phyloP scores from a whole-genome alignment of 495 filamentous ascomycete species.

The Penicillium pancosmium region DNA sequence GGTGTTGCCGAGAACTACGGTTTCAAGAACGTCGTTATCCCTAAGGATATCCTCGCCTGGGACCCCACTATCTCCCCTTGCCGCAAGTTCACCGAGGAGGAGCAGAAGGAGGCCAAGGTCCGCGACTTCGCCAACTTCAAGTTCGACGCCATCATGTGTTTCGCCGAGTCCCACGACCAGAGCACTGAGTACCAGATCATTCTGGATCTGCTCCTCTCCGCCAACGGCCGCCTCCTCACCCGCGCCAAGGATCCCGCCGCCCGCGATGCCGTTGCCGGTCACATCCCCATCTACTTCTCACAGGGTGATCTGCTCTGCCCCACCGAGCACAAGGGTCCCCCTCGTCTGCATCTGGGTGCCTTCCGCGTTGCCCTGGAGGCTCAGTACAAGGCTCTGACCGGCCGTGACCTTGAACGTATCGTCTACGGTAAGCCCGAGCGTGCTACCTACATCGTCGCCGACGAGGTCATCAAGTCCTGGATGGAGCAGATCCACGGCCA shows the following conservation, averaged over 20 bases:
- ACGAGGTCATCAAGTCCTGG: conserved; percentile 74
- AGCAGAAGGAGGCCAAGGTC: conserved; percentile 64
- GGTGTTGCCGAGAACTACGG: conserved; percentile 84
- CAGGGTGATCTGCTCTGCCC: conserved; percentile 76
- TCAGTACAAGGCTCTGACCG: conserved; percentile 76
- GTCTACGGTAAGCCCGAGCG: conserved; percentile 82
- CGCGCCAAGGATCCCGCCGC: conserved; percentile 62
- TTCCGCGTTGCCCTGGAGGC: conserved; percentile 78
- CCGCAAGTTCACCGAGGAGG: conserved; percentile 69
- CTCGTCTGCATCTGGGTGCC: conserved; percentile 73
- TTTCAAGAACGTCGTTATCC: conserved; percentile 85
- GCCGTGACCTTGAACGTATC: conserved; percentile 76
- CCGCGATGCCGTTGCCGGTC: conserved; percentile 47
- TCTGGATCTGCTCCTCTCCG: conserved; percentile 73
- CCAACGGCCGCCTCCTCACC: conserved; percentile 69
- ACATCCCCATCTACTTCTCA: conserved; percentile 78
- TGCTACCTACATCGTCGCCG: conserved; percentile 80
- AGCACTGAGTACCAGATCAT: conserved; percentile 84
- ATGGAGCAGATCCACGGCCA: conserved; percentile 77
- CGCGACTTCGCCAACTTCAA: conserved; percentile 69
- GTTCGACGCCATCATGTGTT: conserved; percentile 82
- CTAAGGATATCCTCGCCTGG: conserved; percentile 87
- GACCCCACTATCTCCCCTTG: conserved; percentile 82
- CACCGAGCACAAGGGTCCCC: conserved; percentile 68
- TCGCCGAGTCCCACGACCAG: conserved; percentile 82